Base-by-base conservation (phyloP, 1,284 basidiomycete genomes). In the Ceratobasidium theobromae region DNA sequence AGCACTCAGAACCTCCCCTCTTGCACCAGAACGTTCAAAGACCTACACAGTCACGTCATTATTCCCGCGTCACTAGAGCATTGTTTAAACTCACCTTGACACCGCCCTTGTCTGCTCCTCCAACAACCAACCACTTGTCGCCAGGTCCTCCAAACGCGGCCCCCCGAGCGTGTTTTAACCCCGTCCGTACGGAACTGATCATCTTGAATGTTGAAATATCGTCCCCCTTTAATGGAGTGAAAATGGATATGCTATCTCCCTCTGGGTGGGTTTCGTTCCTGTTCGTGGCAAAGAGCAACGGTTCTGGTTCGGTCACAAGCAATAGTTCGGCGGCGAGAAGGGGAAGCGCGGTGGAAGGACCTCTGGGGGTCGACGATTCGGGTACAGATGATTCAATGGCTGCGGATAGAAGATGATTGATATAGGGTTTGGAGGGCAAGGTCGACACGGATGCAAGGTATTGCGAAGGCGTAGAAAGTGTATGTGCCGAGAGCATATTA, bases 231-330 rank as follows among this genome's bases (percentile, higher is more conserved):
- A 79, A 86, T 30, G 72, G 69, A 57, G 72, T 67, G 72, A 85
- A 86, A 9, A 88, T 80, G 5, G 85, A 79, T 52, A 88, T 82
- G 32, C 81, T 81, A 72, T 88, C 87, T 12, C 87, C 86, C 51
- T 80, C 80, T 0, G 80, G 77, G 25, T 80, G 79, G 4, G 84
- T 83, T 69, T 86, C 82, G 69, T 87, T 86, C 32, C 86, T 78
- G 72, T 87, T 88, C 0, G 86, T 85, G 4, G 81, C 74, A 70
- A 87, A 88, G 16, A 88, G 75, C 70, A 83, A 83, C 0, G 81
- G 76, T 16, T 43, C 38, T 14, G 60, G 60, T 32, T 49, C 23
- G 5, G 35, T 45, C 4, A 40, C 30, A 2, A 64, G 40, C 11
- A 64, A 49, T 5, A 64, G 60, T 23, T 64, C 0, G 72, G 76